These are phyloP conservation scores for Paraglomus occultum DNA, from an alignment of 192 early-diverging fungal genomes.

Conservation along the genomic window DNA sequence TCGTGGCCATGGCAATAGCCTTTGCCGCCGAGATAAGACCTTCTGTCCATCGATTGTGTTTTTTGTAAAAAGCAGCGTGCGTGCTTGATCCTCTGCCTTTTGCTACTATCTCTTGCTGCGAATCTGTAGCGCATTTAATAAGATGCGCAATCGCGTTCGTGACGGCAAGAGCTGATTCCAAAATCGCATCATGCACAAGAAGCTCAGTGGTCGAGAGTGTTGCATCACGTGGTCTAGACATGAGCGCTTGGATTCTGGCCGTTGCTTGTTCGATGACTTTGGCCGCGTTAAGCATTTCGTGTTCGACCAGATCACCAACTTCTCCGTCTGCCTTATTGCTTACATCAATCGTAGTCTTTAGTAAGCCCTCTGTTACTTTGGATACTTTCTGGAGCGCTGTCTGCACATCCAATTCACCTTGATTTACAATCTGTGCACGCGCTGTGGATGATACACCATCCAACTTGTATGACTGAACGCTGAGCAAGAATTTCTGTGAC, in stretches of 20 bases:
- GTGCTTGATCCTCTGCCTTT: slow-evolving; percentile 82
- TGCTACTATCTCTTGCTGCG: slow-evolving; percentile 96
- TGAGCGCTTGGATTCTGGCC: slow-evolving; percentile 72
- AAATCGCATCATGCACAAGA: slow-evolving; percentile 87
- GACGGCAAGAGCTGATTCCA: slow-evolving; percentile 88
- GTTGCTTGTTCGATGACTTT: slow-evolving; percentile 91
- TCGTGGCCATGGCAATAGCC: slow-evolving; percentile 91
- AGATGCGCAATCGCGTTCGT: slow-evolving; percentile 93
- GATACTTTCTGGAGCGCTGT: slow-evolving; percentile 70
- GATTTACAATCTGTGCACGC: slow-evolving; percentile 72
- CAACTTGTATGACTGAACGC: slow-evolving; percentile 76
- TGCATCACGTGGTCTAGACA: slow-evolving; percentile 73
- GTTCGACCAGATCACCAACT: slow-evolving; percentile 87
- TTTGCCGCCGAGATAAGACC: slow-evolving; percentile 97
- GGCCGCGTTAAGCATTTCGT: slow-evolving; percentile 90
- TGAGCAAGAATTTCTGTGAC: slow-evolving; percentile 79
- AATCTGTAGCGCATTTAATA: slow-evolving; percentile 90
- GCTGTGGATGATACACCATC: slow-evolving; percentile 59
- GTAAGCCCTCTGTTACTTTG: slow-evolving; percentile 74
- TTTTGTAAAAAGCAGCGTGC: slow-evolving; percentile 94
- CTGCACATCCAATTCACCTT: slow-evolving; percentile 75
- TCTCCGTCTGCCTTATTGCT: slow-evolving; percentile 64
- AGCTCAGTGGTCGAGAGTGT: slow-evolving; percentile 69
- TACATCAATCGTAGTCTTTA: slow-evolving; percentile 55
- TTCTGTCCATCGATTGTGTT: slow-evolving; percentile 99